Evolutionary conservation across 257 asterid species (phyloP).

Genomic region (Solanum boliviense): DNA sequence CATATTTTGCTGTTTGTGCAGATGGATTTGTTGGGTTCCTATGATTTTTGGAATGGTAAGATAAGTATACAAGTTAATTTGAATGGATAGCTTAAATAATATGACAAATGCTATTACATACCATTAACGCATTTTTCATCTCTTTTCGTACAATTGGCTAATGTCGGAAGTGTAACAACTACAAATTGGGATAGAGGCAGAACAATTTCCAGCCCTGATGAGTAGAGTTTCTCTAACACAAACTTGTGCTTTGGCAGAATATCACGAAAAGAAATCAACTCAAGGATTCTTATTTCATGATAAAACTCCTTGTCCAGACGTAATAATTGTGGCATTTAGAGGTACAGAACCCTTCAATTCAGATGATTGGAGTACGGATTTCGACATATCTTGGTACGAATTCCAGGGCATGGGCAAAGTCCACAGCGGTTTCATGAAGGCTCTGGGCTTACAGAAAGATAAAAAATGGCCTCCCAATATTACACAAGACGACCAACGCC

Average conservation of each 20-base stretch:
- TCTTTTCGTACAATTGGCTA: too few species aligned
- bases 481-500: not conserved
- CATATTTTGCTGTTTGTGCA: not conserved
- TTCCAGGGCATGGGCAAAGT: slow-evolving; percentile 28
- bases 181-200: too few species aligned
- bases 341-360: slow-evolving; percentile 40
- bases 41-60: slow-evolving; percentile 35
- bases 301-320: slow-evolving; percentile 2
- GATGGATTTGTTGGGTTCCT: slow-evolving; percentile 32
- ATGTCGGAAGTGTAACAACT: too few species aligned
- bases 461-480: slow-evolving; percentile 17
- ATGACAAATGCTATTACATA: not conserved
- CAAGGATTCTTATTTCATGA: slow-evolving; percentile 42
- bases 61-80: not conserved
- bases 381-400: slow-evolving; percentile 41
- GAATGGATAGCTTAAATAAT: not conserved
- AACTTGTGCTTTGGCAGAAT: slow-evolving; percentile 13
- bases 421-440: slow-evolving; percentile 52
- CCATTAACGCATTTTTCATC: not conserved
- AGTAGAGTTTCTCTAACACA: not conserved
- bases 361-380: slow-evolving; percentile 35
- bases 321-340: slow-evolving; percentile 30
- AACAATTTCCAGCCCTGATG: not conserved
- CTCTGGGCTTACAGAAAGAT: slow-evolving; percentile 38
- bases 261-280: slow-evolving; percentile 16